Evolutionary conservation across 2,329 filamentous ascomycete genomes (phyloP).

Genomic region (Phaeoacremonium minimum): DNA sequence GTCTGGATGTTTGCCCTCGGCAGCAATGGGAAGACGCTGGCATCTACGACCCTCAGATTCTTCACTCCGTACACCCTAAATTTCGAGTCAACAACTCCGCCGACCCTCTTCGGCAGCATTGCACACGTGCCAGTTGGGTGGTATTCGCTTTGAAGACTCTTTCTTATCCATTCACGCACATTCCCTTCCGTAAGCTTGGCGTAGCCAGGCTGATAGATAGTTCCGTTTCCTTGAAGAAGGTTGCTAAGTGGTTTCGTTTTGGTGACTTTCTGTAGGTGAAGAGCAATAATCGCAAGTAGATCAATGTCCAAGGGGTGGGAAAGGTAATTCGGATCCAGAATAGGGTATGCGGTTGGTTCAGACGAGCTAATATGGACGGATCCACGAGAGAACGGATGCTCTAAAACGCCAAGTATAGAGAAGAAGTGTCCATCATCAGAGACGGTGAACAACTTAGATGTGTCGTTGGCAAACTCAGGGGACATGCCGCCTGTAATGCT

Average conservation of each 20-base stretch:
- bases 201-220: too few species aligned
- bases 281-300: constrained; percentile 33
- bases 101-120: constrained; percentile 5
- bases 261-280: constrained; percentile 33
- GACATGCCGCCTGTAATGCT: constrained; percentile 12
- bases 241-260: constrained; percentile 27
- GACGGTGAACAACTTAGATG: constrained; percentile 14
- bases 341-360: constrained; percentile 32
- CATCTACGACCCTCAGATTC: constrained; percentile 5
- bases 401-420: constrained; percentile 46
- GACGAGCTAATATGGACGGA: constrained; percentile 46
- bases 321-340: constrained; percentile 51
- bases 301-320: constrained; percentile 40
- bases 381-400: constrained; percentile 53
- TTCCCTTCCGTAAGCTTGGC: too few species aligned
- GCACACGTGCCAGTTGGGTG: constrained; percentile 6
- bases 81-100: constrained; percentile 4
- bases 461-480: constrained; percentile 12
- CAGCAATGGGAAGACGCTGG: constrained; percentile 6
- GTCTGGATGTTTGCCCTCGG: constrained; percentile 7
- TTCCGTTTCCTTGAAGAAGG: constrained; percentile 24
- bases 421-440: constrained; percentile 39
- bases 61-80: constrained; percentile 6
- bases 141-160: constrained; percentile 1
- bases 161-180: not conserved